phyloP scores from a whole-genome alignment of 2,329 filamentous ascomycete species.

The Cordyceps cateniannulata region DNA sequence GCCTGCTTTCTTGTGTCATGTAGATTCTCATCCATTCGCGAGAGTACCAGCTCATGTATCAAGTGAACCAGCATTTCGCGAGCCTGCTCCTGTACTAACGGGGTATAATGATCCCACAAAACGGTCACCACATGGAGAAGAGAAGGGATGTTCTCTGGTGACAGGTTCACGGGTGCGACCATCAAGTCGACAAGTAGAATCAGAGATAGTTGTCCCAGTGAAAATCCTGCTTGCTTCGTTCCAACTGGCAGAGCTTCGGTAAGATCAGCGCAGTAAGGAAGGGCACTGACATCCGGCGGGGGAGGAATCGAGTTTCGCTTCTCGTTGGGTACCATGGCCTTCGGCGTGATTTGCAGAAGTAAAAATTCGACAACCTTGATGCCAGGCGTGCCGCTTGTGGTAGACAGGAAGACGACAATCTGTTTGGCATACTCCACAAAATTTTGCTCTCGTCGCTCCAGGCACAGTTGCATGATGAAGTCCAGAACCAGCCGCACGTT shows the following conservation, averaged over 20 bases:
- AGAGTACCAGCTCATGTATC: slow-evolving; percentile 90
- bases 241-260: slow-evolving; percentile 72
- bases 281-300: slow-evolving; percentile 63
- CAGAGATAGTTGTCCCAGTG: slow-evolving; percentile 83
- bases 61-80: slow-evolving; percentile 97
- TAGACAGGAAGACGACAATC: slow-evolving; percentile 92
- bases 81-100: slow-evolving; percentile 91
- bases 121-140: slow-evolving; percentile 88
- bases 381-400: slow-evolving; percentile 64
- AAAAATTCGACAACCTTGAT: slow-evolving; percentile 93
- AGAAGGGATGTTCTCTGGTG: slow-evolving; percentile 72
- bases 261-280: slow-evolving; percentile 89
- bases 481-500: slow-evolving; percentile 93
- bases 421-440: slow-evolving; percentile 98
- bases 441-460: slow-evolving; percentile 93
- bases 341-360: slow-evolving; percentile 82
- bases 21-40: slow-evolving; percentile 63
- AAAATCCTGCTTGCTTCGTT: slow-evolving; percentile 88
- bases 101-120: slow-evolving; percentile 95
- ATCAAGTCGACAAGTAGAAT: slow-evolving; percentile 94
- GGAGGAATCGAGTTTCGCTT: slow-evolving; percentile 63
- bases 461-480: slow-evolving; percentile 89
- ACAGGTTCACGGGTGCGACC: slow-evolving; percentile 80
- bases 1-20: slow-evolving; percentile 57
- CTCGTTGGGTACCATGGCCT: slow-evolving; percentile 92